A percentile compares a stretch with the other conserved stretches of the same genome.
phyloP scores from a whole-genome alignment of 2,329 filamentous ascomycete genomes.

The Sporothrix pallida region DNA sequence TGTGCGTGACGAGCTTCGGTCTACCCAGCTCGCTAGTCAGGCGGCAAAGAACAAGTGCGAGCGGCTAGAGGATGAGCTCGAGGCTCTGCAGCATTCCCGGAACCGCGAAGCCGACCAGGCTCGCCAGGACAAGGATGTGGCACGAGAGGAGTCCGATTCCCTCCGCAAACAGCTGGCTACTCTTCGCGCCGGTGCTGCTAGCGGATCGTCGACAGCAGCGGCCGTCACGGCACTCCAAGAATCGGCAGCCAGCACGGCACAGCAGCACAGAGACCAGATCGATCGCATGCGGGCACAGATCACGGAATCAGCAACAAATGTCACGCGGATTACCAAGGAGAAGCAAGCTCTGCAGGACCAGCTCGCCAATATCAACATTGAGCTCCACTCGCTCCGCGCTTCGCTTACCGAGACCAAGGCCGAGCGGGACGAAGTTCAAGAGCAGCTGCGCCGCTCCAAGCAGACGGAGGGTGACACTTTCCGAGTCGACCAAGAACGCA shows the following conservation, averaged over 20 bases:
- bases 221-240: slow-evolving; percentile 41
- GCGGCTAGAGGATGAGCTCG: slow-evolving; percentile 75
- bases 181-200: slow-evolving; percentile 37
- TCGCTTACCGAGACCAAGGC: slow-evolving; percentile 64
- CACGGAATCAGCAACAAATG: slow-evolving; percentile 62
- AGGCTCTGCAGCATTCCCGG: slow-evolving; percentile 69
- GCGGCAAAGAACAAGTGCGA: slow-evolving; percentile 68
- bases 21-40: slow-evolving; percentile 68
- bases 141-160: slow-evolving; percentile 53
- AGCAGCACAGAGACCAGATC: slow-evolving; percentile 50
- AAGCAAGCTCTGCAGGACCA: slow-evolving; percentile 69
- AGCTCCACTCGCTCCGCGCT: slow-evolving; percentile 64
- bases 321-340: slow-evolving; percentile 58
- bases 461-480: slow-evolving; percentile 64
- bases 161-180: slow-evolving; percentile 53
- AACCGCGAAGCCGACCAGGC: slow-evolving; percentile 69
- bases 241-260: slow-evolving; percentile 41
- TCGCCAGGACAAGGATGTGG: slow-evolving; percentile 53
- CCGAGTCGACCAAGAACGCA: slow-evolving; percentile 69
- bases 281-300: slow-evolving; percentile 62
- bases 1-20: slow-evolving; percentile 72
- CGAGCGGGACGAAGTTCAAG: slow-evolving; percentile 70
- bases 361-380: slow-evolving; percentile 62
- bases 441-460: slow-evolving; percentile 61
- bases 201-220: slow-evolving; percentile 21